phyloP scores from a whole-genome alignment of 169 alveolate genomes.

The Eimeria tenella region DNA sequence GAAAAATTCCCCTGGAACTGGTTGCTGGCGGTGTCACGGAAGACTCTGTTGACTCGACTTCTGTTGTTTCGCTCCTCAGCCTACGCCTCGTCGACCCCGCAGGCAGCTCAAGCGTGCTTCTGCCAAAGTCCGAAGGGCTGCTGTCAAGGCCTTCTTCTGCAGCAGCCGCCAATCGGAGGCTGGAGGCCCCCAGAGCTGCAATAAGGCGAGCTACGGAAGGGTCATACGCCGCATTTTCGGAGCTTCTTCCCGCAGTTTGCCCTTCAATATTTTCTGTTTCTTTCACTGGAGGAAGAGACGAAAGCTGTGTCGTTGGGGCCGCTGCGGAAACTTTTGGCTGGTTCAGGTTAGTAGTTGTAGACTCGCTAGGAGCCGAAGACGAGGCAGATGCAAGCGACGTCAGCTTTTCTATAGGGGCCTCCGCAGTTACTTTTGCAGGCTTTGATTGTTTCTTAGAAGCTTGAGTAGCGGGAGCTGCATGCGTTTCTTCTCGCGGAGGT shows the following conservation, averaged over 20 bases:
- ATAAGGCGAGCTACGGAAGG: constrained; percentile 15
- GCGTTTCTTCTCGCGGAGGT: not conserved
- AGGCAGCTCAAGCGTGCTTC: not conserved
- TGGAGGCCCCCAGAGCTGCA: constrained; percentile 70
- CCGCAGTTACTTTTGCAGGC: not conserved
- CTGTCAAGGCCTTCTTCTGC: constrained; percentile 65
- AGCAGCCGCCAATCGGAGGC: constrained; percentile 67
- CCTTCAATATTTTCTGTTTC: not conserved
- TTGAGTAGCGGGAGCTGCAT: not conserved
- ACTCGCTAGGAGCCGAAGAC: not conserved
- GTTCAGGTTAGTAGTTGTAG: not conserved
- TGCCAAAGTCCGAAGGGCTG: constrained; percentile 55
- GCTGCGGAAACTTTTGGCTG: not conserved
- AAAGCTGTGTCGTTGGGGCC: not conserved
- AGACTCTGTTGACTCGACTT: not conserved
- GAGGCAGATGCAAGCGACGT: not conserved
- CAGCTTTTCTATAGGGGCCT: not conserved
- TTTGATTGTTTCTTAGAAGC: not conserved
- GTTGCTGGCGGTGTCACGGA: constrained; percentile 23
- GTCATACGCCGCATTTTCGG: not conserved
- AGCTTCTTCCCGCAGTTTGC: not conserved
- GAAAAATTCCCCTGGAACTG: not conserved
- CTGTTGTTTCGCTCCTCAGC: not conserved
- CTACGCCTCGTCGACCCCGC: not conserved
- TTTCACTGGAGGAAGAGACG: not conserved